These are phyloP conservation scores for Neurospora africana DNA, from an alignment of 495 filamentous ascomycete genomes.

Conservation along the genomic window DNA sequence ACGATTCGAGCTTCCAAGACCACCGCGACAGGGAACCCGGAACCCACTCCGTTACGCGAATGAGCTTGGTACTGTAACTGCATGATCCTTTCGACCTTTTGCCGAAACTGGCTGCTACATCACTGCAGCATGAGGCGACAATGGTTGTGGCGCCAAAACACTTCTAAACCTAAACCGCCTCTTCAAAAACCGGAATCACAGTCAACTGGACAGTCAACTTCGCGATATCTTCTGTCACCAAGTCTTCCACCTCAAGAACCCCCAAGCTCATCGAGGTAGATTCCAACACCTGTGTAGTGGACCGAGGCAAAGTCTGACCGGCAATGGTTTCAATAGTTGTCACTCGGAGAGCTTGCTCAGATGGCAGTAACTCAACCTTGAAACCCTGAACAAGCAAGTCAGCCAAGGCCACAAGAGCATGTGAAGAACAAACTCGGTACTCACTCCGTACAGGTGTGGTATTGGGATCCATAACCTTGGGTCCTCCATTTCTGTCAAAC, in stretches of 20 bases:
- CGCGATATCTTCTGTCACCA: not conserved
- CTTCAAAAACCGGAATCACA: not conserved
- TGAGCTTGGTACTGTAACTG: not conserved
- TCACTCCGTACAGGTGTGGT: not conserved
- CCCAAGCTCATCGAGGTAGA: not conserved
- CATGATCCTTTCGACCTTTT: not conserved
- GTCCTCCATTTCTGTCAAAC: not conserved
- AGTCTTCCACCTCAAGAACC: not conserved
- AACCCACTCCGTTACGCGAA: not conserved
- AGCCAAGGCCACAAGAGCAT: not conserved
- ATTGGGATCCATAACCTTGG: not conserved
- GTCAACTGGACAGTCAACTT: not conserved
- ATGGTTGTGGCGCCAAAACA: not conserved
- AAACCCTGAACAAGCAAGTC: not conserved
- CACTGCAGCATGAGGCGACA: not conserved
- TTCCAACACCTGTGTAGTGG: not conserved
- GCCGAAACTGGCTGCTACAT: not conserved
- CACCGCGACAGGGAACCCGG: not conserved
- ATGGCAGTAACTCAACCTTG: not conserved
- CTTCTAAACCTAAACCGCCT: not conserved
- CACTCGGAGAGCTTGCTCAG: not conserved
- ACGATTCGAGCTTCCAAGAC: not conserved
- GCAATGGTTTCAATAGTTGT: not conserved
- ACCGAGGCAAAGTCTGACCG: not conserved
- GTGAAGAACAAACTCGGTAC: not conserved